A percentile compares a stretch with the other conserved stretches of the same genome.
Conservation (phyloP, 2,329 filamentous ascomycete species). For the Dactylellina cionopaga region DNA sequence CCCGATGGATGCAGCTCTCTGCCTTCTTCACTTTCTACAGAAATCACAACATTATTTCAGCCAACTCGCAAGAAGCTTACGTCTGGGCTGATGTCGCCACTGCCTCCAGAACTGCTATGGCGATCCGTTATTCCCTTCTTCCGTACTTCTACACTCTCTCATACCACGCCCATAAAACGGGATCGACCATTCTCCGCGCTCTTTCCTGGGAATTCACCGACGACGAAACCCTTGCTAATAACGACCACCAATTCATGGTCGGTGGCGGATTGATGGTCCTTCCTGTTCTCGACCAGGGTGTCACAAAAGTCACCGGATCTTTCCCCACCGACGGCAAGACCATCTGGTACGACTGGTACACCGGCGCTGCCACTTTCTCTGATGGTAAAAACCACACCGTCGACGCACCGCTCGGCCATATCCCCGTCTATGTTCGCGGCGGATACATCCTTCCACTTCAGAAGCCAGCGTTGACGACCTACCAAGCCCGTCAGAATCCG, state of each 20-base stretch:
- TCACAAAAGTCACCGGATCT: slow-evolving; percentile 71
- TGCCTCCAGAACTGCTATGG: slow-evolving; percentile 73
- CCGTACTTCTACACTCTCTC: slow-evolving; percentile 82
- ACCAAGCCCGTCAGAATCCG: slow-evolving; percentile 70
- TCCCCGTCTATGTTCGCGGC: slow-evolving; percentile 76
- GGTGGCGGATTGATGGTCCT: slow-evolving; percentile 73
- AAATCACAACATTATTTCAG: slow-evolving; percentile 75
- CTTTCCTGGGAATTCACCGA: slow-evolving; percentile 78
- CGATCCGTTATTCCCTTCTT: slow-evolving; percentile 75
- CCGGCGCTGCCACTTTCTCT: slow-evolving; percentile 67
- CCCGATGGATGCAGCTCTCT: slow-evolving; percentile 76
- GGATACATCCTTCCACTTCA: slow-evolving; percentile 75
- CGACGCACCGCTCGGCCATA: slow-evolving; percentile 72
- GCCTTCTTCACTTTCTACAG: slow-evolving; percentile 83
- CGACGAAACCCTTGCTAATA: slow-evolving; percentile 73
- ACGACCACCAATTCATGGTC: slow-evolving; percentile 77
- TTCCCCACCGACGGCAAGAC: slow-evolving; percentile 73
- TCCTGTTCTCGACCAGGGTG: slow-evolving; percentile 73
- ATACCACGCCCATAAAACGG: slow-evolving; percentile 72
- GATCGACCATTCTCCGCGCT: slow-evolving; percentile 77
- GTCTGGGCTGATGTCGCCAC: slow-evolving; percentile 73
- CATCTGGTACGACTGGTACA: slow-evolving; percentile 85
- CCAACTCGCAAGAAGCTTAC: slow-evolving; percentile 76
- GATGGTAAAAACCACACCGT: slow-evolving; percentile 70
- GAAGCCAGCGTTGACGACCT: slow-evolving; percentile 74